Conservation (phyloP, 306 rosid genomes). For the Phaseolus lunatus region DNA sequence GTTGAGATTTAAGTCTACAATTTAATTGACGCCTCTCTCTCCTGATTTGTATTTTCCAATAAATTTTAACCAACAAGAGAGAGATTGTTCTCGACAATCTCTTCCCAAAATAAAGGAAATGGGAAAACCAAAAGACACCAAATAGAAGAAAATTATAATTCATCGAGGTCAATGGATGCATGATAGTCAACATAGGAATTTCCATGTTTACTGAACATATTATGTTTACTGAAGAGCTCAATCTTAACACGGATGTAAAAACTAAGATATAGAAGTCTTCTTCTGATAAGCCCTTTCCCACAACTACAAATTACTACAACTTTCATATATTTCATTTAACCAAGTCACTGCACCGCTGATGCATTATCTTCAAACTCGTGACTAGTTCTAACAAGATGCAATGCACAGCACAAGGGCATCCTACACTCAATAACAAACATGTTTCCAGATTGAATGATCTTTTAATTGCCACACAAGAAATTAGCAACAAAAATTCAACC, state of each 20-base stretch:
- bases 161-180: background rate
- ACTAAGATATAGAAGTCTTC: background rate
- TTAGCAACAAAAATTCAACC: background rate
- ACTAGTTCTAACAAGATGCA: constrained; percentile 18
- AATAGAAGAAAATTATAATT: background rate
- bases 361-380: constrained; percentile 14
- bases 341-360: background rate
- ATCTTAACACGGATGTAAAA: background rate
- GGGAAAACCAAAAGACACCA: constrained; percentile 3
- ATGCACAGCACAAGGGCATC: constrained; percentile 3
- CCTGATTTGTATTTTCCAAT: too few relatives aligned
- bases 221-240: background rate
- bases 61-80: too few relatives aligned
- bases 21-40: too few relatives aligned
- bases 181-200: constrained; percentile 8
- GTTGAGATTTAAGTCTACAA: too few relatives aligned
- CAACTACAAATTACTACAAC: background rate
- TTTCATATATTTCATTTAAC: background rate
- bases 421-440: background rate
- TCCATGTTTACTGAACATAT: background rate
- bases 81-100: background rate
- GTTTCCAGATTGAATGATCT: constrained; percentile 7
- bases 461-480: constrained; percentile 27
- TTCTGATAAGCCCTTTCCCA: background rate
- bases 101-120: background rate